These are phyloP conservation scores for Yamadazyma taylorii DNA, from an alignment of 1,139 yeast species.

Conservation along the genomic window DNA sequence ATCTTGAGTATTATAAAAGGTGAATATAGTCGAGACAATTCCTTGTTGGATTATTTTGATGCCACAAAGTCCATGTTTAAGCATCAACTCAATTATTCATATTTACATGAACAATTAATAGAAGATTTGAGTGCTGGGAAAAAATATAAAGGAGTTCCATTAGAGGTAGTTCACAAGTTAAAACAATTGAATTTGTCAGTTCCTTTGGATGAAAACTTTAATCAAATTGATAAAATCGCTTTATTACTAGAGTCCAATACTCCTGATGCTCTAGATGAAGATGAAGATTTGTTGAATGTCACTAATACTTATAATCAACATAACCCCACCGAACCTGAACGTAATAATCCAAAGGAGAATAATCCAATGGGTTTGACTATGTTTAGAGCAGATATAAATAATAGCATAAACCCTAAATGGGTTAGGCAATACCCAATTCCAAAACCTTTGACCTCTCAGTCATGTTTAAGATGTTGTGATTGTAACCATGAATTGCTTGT, in stretches of 20 bases:
- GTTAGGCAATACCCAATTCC: conserved; percentile 22
- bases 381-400: not conserved
- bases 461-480: conserved; percentile 26
- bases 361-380: conserved; percentile 4
- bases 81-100: conserved; percentile 10
- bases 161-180: conserved; percentile 15
- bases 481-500: conserved; percentile 28
- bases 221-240: conserved; percentile 7
- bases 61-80: conserved; percentile 3
- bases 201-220: conserved; percentile 7
- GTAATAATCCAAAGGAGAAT: no score
- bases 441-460: conserved; percentile 25
- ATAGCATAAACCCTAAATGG: not conserved
- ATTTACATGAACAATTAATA: conserved; percentile 9
- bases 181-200: conserved; percentile 14
- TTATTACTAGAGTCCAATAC: conserved; percentile 4
- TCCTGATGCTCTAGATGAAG: conserved; percentile 10
- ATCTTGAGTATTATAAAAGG: conserved; percentile 29
- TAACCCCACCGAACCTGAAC: no score
- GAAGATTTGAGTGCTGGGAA: conserved; percentile 13
- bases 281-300: conserved; percentile 7
- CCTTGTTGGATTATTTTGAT: conserved; percentile 2
- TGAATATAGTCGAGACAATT: conserved; percentile 8
- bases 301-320: not conserved
- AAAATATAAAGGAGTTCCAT: conserved; percentile 11